Evolutionary conservation across 1,284 basidiomycete species (phyloP).

Genomic region (Apiotrichum domesticum): DNA sequence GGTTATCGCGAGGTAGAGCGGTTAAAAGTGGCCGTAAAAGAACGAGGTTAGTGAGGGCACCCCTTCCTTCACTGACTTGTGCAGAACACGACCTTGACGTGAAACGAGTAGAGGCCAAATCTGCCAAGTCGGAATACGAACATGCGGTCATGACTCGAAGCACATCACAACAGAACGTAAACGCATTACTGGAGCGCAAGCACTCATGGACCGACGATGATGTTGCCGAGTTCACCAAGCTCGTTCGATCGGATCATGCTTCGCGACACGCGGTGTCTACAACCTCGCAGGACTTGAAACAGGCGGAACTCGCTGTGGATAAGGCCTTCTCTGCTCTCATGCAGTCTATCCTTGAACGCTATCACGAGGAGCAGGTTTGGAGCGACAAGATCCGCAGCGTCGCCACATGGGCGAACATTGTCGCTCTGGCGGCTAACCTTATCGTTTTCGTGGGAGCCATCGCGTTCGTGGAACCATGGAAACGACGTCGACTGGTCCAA

Average conservation of each 20-base stretch:
- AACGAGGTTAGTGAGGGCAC: slow-evolving; percentile 5
- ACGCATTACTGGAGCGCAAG: slow-evolving; percentile 84
- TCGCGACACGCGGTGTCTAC: slow-evolving; percentile 68
- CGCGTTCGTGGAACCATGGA: slow-evolving; percentile 87
- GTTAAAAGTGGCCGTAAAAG: slow-evolving; percentile 54
- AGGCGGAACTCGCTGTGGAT: slow-evolving; percentile 71
- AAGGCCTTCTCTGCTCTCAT: slow-evolving; percentile 76
- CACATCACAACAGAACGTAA: slow-evolving; percentile 77
- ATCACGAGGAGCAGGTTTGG: slow-evolving; percentile 97
- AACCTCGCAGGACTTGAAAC: slow-evolving; percentile 60
- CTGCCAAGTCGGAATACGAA: slow-evolving; percentile 68
- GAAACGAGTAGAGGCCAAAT: slow-evolving; percentile 59
- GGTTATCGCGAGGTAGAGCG: slow-evolving; percentile 85
- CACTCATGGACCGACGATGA: slow-evolving; percentile 70
- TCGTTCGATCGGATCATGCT: slow-evolving; percentile 79
- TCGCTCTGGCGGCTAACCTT: slow-evolving; percentile 76
- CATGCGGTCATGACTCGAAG: slow-evolving; percentile 66
- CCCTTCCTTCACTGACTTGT: neutral
- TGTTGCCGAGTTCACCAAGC: slow-evolving; percentile 71
- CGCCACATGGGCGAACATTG: slow-evolving; percentile 80
- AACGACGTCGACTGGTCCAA: slow-evolving; percentile 70
- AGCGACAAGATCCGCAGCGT: slow-evolving; percentile 92
- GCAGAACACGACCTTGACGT: slow-evolving; percentile 34
- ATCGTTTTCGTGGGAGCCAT: slow-evolving; percentile 82
- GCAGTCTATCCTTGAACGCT: slow-evolving; percentile 72